Conservation (phyloP, 2,329 filamentous ascomycete species). For the Botryotinia calthae region DNA sequence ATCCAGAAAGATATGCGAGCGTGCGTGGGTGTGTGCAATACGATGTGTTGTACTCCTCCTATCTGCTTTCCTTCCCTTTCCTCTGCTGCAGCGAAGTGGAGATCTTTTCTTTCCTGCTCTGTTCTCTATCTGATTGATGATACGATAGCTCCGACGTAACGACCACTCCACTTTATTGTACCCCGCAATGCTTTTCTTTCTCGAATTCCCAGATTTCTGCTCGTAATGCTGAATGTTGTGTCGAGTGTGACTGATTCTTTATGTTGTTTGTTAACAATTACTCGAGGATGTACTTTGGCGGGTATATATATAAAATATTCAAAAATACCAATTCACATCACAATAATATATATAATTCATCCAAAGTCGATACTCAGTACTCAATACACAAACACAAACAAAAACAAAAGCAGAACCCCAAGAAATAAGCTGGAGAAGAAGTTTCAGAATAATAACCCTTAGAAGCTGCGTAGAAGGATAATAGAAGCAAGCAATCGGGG, state of each 20-base stretch:
- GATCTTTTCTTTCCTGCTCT: not conserved
- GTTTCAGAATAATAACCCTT: not conserved
- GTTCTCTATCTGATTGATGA: not conserved
- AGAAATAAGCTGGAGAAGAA: not conserved
- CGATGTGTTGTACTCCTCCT: slow-evolving; percentile 1
- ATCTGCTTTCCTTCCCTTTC: not conserved
- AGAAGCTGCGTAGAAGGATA: not conserved
- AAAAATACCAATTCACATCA: not conserved
- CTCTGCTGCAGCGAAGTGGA: slow-evolving; percentile 18
- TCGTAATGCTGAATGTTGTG: not conserved
- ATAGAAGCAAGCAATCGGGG: slow-evolving; percentile 5
- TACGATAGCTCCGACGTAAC: not conserved
- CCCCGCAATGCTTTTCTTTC: not conserved
- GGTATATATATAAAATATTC: not conserved
- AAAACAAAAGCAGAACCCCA: not conserved
- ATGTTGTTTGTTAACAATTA: not conserved
- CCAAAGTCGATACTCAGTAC: not conserved
- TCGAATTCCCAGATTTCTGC: not conserved
- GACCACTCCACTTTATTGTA: slow-evolving; percentile 1
- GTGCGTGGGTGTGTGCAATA: not conserved
- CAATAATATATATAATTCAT: not conserved
- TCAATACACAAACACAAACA: not conserved
- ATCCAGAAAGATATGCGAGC: not conserved
- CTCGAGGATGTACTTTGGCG: not conserved
- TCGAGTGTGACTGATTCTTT: not conserved